phyloP scores from a whole-genome alignment of 176 grass and related monocot species.

The Musa schizocarpa region DNA sequence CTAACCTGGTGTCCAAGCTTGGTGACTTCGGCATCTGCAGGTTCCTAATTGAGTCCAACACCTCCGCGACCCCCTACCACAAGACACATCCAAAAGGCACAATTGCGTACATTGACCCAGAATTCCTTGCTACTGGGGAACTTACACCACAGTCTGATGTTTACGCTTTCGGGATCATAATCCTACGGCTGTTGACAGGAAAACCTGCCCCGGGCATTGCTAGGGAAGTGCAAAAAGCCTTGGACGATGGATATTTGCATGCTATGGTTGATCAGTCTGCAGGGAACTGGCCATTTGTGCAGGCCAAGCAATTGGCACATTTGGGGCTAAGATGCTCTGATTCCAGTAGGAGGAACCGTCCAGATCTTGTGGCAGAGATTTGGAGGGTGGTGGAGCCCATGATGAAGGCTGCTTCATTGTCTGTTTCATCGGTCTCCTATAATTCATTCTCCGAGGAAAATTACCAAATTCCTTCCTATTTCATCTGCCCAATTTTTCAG shows the following conservation, averaged over 20 bases:
- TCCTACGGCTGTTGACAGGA: slow-evolving; percentile 57
- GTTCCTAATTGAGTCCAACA: background rate
- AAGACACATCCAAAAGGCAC: slow-evolving; percentile 33
- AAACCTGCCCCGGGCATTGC: slow-evolving; percentile 45
- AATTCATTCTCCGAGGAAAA: background rate
- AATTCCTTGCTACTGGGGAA: slow-evolving; percentile 48
- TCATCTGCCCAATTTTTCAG: slow-evolving; percentile 77
- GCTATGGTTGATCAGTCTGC: slow-evolving; percentile 23
- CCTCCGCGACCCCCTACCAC: slow-evolving; percentile 22
- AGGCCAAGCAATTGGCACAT: slow-evolving; percentile 64
- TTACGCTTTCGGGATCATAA: slow-evolving; percentile 69
- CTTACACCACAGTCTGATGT: slow-evolving; percentile 55
- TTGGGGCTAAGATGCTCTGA: slow-evolving; percentile 64
- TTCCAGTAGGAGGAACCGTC: slow-evolving; percentile 40
- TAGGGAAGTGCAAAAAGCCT: slow-evolving; percentile 46
- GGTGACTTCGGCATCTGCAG: slow-evolving; percentile 16
- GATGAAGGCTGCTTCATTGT: slow-evolving; percentile 24
- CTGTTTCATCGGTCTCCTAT: background rate
- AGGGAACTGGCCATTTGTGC: slow-evolving; percentile 57
- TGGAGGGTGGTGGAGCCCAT: slow-evolving; percentile 57
- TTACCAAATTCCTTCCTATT: slow-evolving; percentile 33
- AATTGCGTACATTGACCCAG: slow-evolving; percentile 56
- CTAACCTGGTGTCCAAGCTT: slow-evolving; percentile 27
- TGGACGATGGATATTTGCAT: slow-evolving; percentile 37
- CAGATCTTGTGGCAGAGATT: slow-evolving; percentile 46